Base-by-base conservation (phyloP, 2,329 filamentous ascomycete species). In the Pseudofabraea citricarpa region DNA sequence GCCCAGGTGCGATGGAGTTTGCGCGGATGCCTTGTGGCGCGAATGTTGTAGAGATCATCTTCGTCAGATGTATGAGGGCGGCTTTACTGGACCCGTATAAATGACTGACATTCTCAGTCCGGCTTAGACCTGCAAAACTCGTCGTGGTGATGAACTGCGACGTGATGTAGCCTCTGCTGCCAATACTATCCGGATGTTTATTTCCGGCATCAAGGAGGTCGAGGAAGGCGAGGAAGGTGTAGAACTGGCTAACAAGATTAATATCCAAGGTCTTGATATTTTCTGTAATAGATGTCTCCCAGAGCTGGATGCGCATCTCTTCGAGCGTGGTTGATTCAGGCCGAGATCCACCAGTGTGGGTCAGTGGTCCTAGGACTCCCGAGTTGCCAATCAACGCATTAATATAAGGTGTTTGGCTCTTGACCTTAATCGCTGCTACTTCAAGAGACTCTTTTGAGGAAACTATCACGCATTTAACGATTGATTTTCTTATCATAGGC, bases 51-150 rank as follows among this genome's bases (percentile, higher is more conserved):
- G 77, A 77, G 60, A 89, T 72, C 57, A 85, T 75, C 64, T 86
- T 87, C 4, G 79, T 79, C 19, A 88, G 64, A 46, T 88, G 81
- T 10, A 84, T 81, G 0, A 81, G 80, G 0, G 79, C 86, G 1
- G 81, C 85, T 65, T 90, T 90, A 47, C 79, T 82, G n/a, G 86
- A 77, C 18, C 85, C 87, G 60, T 90, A 90, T 1, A 81, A 79
- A 62, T 83, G 90, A 36, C 87, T 86, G 20, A 84, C 83, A 32
- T 87, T 83, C 0, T 83, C 73, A 40, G 75, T 70, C 56, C 85
- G 82, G 66, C 89, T 85, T 46, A 88, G 81, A 1, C 78, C 83
- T 0, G 74, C 84, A 60, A 91, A 88, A 12, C 77, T 83, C 45
- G 81, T 81, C 39, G 85, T 85, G 37, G 87, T 83, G 44, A 93